A percentile compares a stretch with the other conserved stretches of the same genome.
phyloP scores from a whole-genome alignment of 2,329 filamentous ascomycete genomes.

The Aureobasidium sp. region DNA sequence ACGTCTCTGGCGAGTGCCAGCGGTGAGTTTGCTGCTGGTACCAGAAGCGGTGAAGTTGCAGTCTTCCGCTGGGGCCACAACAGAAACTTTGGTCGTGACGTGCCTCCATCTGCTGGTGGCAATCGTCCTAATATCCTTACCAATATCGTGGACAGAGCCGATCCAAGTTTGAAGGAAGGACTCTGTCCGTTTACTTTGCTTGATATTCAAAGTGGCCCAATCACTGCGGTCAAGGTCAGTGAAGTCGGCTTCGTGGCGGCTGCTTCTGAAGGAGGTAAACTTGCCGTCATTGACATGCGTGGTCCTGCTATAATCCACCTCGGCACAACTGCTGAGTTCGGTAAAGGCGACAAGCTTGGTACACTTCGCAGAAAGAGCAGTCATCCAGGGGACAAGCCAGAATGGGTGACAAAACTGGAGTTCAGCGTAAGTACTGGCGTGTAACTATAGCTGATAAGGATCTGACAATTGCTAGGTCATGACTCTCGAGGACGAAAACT shows the following conservation, averaged over 20 bases:
- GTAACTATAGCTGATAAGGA: too few relatives aligned
- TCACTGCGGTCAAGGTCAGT: slow-evolving; percentile 74
- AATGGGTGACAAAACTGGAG: slow-evolving; percentile 75
- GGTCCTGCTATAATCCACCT: slow-evolving; percentile 79
- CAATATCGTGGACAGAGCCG: slow-evolving; percentile 64
- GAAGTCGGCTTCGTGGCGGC: slow-evolving; percentile 87
- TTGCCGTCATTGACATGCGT: slow-evolving; percentile 79
- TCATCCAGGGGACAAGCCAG: slow-evolving; percentile 41
- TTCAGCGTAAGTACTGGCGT: too few relatives aligned
- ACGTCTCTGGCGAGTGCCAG: slow-evolving; percentile 74
- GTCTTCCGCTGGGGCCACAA: slow-evolving; percentile 87
- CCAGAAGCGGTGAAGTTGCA: slow-evolving; percentile 73
- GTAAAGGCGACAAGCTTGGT: slow-evolving; percentile 62
- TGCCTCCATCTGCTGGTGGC: slow-evolving; percentile 40
- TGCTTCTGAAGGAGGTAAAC: slow-evolving; percentile 72
- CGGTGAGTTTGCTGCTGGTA: slow-evolving; percentile 77
- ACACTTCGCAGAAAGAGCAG: slow-evolving; percentile 56
- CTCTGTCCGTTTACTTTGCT: slow-evolving; percentile 73
- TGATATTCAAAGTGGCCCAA: slow-evolving; percentile 71
- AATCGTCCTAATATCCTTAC: slow-evolving; percentile 49
- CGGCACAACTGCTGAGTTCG: slow-evolving; percentile 61
- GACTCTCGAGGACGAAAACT: slow-evolving; percentile 85
- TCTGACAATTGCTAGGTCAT: slow-evolving; percentile 44
- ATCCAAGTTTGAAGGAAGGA: slow-evolving; percentile 67
- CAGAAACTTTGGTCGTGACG: slow-evolving; percentile 57